Base-by-base conservation (phyloP, 2,329 filamentous ascomycete species). In the Cladobotryum protrusum region DNA sequence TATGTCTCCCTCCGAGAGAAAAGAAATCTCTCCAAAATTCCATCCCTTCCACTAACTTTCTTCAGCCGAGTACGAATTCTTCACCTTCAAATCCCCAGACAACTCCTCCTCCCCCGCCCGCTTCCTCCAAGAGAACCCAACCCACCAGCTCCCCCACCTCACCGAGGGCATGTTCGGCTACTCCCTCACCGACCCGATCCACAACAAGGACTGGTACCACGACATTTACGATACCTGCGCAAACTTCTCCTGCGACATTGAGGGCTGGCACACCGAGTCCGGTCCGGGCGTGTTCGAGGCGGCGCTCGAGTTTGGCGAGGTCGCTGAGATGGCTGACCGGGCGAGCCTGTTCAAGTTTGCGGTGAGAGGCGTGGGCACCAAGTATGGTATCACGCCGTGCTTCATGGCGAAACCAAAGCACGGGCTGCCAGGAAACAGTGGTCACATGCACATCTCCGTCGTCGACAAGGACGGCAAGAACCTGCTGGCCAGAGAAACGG, bases 401-500 rank as follows among this genome's bases (percentile, higher is more conserved):
- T 99, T 99, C 75, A 99, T 99, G 93, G 93, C 93, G 14, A 99
- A 99, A 70, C 93, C 93, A 3, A 84, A 87, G 57, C 81, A 95
- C 61, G 90, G 91, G 0, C 75, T 97, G 0, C 93, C 93, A 0
- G 93, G 93, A 43, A 97, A 97, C 73, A 93, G 87, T 55, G 93
- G 93, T 1, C 93, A 99, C 66, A 92, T 96, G 77, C 93, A 99
- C 67, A 77, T 97, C 54, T 97, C 92, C 1, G 74, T 99, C 9
- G 84, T 92, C 15, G 87, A 92, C 63, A 77, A 79, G 56, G 72
- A 80, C n/a, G 87, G 88, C 52, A 86, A 85, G 65, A 99, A 99
- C 63, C 77, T 96, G 18, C 86, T 99, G 59, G 82, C 81, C 51
- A 82, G 92, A 39, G 83, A 86, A 11, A 72, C 78, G 1, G 76